Conservation (phyloP, 2,329 filamentous ascomycete genomes). For the Claviceps purpurea region DNA sequence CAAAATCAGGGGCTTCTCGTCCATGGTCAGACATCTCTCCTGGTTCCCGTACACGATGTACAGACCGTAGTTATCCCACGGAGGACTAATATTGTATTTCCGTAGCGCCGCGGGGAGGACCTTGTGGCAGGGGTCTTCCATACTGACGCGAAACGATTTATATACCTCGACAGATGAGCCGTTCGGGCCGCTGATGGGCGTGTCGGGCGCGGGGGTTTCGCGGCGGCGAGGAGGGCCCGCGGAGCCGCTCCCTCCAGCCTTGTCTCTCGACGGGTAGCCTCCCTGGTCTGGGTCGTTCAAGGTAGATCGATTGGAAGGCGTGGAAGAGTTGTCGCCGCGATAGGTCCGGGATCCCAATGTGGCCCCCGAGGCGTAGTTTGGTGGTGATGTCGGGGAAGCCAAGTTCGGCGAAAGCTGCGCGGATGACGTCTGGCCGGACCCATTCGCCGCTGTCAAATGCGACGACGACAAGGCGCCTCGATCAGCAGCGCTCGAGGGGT, state of each 20-base stretch:
- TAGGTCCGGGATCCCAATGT: slow-evolving; percentile 51
- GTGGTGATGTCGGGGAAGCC: slow-evolving; percentile 57
- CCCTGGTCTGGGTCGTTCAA: slow-evolving; percentile 37
- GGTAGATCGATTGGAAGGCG: slow-evolving; percentile 39
- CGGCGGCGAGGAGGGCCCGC: slow-evolving; percentile 38
- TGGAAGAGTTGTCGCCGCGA: slow-evolving; percentile 37
- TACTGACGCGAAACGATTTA: slow-evolving; percentile 95
- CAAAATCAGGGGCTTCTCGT: slow-evolving; percentile 87
- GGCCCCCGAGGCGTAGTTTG: slow-evolving; percentile 36
- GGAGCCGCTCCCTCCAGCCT: slow-evolving; percentile 7
- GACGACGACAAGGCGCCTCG: slow-evolving; percentile 54
- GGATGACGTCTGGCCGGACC: slow-evolving; percentile 41
- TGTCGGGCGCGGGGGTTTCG: slow-evolving; percentile 50
- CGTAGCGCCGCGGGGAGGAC: slow-evolving; percentile 90
- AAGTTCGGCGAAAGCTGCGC: slow-evolving; percentile 52
- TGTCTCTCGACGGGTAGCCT: slow-evolving; percentile 18
- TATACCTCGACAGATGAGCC: slow-evolving; percentile 79
- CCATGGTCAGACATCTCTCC: slow-evolving; percentile 79
- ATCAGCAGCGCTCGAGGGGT: slow-evolving; percentile 55
- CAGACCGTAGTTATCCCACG: slow-evolving; percentile 92
- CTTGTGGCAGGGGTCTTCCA: slow-evolving; percentile 96
- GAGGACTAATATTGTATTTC: slow-evolving; percentile 96
- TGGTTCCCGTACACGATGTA: slow-evolving; percentile 99
- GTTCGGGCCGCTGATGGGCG: slow-evolving; percentile 42
- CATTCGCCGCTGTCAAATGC: slow-evolving; percentile 58